A percentile compares a stretch with the other conserved stretches of the same genome.
Evolutionary conservation across 2,329 filamentous ascomycete species (phyloP).

Genomic region (Aquanectria penicillioides): DNA sequence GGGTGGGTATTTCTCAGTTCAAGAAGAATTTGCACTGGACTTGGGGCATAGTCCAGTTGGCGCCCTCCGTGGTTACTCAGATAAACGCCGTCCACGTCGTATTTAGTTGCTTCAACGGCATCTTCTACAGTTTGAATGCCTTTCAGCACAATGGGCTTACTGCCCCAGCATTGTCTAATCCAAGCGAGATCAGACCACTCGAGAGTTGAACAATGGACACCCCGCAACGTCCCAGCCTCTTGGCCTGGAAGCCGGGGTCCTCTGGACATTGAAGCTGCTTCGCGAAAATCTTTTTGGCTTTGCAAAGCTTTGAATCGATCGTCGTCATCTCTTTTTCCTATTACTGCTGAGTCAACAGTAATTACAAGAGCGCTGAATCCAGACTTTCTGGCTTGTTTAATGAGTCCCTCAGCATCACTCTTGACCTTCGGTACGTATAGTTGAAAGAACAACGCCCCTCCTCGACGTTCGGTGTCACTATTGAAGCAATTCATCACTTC

Average conservation of each 20-base stretch:
- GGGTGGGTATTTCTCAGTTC: conserved; percentile 41
- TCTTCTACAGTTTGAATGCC: conserved; percentile 45
- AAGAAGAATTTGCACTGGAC: conserved; percentile 41
- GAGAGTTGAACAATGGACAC: background rate
- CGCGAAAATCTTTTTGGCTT: too few species aligned
- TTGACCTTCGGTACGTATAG: background rate
- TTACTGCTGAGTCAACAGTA: conserved; percentile 8
- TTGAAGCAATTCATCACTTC: background rate
- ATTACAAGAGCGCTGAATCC: background rate
- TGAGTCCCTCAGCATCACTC: background rate
- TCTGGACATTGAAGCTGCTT: too few species aligned
- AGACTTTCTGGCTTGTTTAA: background rate
- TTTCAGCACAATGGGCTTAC: conserved; percentile 40
- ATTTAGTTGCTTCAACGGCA: conserved; percentile 29
- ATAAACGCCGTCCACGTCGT: conserved; percentile 33
- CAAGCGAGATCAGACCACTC: conserved; percentile 1
- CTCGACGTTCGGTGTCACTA: background rate
- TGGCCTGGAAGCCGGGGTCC: background rate
- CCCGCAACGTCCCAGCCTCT: background rate
- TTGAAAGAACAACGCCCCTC: conserved; percentile 7
- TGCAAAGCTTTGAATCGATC: conserved; percentile 7
- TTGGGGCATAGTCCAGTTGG: conserved; percentile 45
- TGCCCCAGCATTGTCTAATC: conserved; percentile 1
- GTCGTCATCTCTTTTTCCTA: conserved; percentile 6
- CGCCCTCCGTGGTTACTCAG: conserved; percentile 46